Evolutionary conservation across 768 basidiomycete genomes (phyloP).

Genomic region (Tephrocybe sp.): DNA sequence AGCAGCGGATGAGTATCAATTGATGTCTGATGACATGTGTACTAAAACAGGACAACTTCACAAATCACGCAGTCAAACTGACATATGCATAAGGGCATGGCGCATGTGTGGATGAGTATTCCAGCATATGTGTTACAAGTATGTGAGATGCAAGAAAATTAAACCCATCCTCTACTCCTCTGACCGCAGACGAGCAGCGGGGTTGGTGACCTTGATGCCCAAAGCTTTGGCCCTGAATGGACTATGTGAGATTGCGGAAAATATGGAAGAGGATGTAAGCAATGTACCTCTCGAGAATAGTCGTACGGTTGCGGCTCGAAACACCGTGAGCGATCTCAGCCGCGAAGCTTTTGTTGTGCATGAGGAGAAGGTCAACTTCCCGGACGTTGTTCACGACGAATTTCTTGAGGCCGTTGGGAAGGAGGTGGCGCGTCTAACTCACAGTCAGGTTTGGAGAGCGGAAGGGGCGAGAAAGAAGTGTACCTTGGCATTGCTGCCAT

Average conservation of each 20-base stretch:
- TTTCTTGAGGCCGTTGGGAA: conserved; percentile 95
- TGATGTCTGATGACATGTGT: conserved; percentile 1
- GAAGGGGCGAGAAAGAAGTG: conserved; percentile 34
- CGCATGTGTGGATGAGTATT: conserved; percentile 54
- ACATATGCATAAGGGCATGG: conserved; percentile 12
- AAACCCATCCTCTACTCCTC: conserved; percentile 71
- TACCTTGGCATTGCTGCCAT: conserved; percentile 88
- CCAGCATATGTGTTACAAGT: conserved; percentile 58
- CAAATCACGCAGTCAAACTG: background rate
- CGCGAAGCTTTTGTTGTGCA: conserved; percentile 97
- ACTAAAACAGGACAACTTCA: conserved; percentile 9
- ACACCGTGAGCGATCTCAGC: conserved; percentile 98
- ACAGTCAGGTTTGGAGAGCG: conserved; percentile 33
- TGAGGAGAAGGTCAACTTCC: conserved; percentile 92
- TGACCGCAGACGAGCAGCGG: conserved; percentile 89
- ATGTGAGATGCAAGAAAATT: conserved; percentile 36
- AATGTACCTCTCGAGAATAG: conserved; percentile 82
- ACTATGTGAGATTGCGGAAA: conserved; percentile 9
- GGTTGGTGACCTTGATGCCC: conserved; percentile 93
- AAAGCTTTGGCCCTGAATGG: conserved; percentile 74
- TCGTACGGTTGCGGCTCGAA: conserved; percentile 90
- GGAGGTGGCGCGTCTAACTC: conserved; percentile 83
- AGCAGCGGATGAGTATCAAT: background rate
- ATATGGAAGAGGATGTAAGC: background rate
- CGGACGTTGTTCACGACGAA: conserved; percentile 92